Base-by-base conservation (phyloP, 1,284 basidiomycete species). In the Austroboletus olivaceoglutinosus region DNA sequence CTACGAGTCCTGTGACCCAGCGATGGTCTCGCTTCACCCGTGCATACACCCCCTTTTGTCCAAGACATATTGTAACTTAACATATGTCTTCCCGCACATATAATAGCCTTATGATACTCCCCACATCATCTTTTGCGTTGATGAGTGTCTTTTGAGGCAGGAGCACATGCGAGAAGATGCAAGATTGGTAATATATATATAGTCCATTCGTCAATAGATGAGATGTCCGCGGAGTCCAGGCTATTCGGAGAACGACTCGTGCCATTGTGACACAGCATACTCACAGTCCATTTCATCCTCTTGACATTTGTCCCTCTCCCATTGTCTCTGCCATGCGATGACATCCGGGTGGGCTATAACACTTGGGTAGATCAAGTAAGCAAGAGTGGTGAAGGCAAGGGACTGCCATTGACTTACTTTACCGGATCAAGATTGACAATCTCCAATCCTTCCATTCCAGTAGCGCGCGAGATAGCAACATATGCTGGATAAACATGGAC, bases 391-490 rank as follows among this genome's bases (percentile, higher is more conserved):
- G 25, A 27, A 31, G 21, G n/a, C 9, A 11, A 38, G 16, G 18
- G 43, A 19, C 13, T 10, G 18, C 30, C 19, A 21, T 43, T 8
- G 15, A 61, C 77, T 50, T 61, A 90, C 92, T 88, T 93, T 29
- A 70, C 71, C 0, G 83, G 71, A 52, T 84, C 76, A 68, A 98
- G 98, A 49, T 89, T 83, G 5, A 87, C 65, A 5, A 98, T 87
- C 67, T 98, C 88, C n/a, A 98, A 73, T 0, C 87, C 83, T 31
- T 95, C 88, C 61, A 97, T 76, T 13, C 79, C 83, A 0, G 92
- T 97, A 6, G 95, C 95, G 33, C 95, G 86, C 8, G 93, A 95
- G 16, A 98, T 78, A 0, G 94, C 95, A 38, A 97, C 94, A 65
- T 98, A 98, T 2, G 91, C 92, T 83, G 57, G 16, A 74, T 69